phyloP scores from a whole-genome alignment of 192 early-diverging fungal genomes.

The Glomus cerebriforme region DNA sequence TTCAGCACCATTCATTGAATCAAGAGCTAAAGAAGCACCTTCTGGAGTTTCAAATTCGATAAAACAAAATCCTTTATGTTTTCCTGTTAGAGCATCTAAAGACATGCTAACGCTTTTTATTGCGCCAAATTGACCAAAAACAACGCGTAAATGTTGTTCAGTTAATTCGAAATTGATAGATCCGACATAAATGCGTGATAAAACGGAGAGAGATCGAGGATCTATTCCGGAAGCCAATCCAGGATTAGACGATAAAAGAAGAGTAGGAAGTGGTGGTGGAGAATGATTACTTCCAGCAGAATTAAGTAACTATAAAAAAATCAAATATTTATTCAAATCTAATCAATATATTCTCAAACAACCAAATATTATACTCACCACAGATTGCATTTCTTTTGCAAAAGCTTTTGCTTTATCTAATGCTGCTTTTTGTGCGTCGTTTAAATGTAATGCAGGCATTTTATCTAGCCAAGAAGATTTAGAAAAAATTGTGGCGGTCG shows the following conservation, averaged over 20 bases:
- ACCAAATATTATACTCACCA: slow-evolving; percentile 24
- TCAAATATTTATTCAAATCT: background rate
- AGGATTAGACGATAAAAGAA: slow-evolving; percentile 34
- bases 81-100: slow-evolving; percentile 70
- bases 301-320: slow-evolving; percentile 32
- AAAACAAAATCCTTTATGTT: slow-evolving; percentile 91
- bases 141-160: slow-evolving; percentile 74
- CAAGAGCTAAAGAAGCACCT: slow-evolving; percentile 78
- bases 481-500: background rate
- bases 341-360: background rate
- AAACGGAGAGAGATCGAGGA: slow-evolving; percentile 37
- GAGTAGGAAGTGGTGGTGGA: slow-evolving; percentile 22
- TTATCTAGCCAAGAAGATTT: slow-evolving; percentile 9
- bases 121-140: slow-evolving; percentile 78
- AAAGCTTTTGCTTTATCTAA: slow-evolving; percentile 37
- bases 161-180: slow-evolving; percentile 86
- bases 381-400: slow-evolving; percentile 34
- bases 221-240: slow-evolving; percentile 37
- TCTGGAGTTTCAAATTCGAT: slow-evolving; percentile 88
- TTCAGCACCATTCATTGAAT: slow-evolving; percentile 78
- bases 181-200: slow-evolving; percentile 71
- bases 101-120: slow-evolving; percentile 80
- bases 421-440: slow-evolving; percentile 31
- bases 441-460: slow-evolving; percentile 27
- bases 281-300: slow-evolving; percentile 23